Evolutionary conservation across 2,329 filamentous ascomycete genomes (phyloP).

Genomic region (Penicillium janthinellum): DNA sequence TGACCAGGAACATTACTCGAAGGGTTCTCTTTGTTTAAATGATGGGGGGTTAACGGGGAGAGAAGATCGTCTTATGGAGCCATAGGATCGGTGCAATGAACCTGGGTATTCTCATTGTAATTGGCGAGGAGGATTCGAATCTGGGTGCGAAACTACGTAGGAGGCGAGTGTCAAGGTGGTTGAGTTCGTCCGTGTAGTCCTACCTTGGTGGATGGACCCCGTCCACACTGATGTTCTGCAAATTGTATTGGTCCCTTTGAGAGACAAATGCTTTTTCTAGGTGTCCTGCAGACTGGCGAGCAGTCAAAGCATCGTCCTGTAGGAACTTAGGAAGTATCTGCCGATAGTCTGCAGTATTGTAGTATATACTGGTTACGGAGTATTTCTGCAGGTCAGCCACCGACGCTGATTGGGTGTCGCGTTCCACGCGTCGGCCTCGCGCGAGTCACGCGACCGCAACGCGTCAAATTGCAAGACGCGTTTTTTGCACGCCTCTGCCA

Average conservation of each 20-base stretch:
- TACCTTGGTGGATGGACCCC: neutral
- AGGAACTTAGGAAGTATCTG: neutral
- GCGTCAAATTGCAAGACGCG: neutral
- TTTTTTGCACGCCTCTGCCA: neutral
- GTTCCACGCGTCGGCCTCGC: conserved; percentile 11
- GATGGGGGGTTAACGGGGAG: neutral
- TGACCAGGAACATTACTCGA: neutral
- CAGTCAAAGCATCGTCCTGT: neutral
- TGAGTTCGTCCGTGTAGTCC: neutral
- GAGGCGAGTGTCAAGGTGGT: neutral
- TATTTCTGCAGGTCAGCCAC: neutral
- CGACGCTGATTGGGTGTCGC: conserved; percentile 17
- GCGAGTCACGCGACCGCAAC: conserved; percentile 1
- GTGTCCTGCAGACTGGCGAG: neutral
- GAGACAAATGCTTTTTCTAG: neutral
- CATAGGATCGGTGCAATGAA: neutral
- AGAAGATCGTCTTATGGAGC: neutral
- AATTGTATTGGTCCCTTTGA: neutral
- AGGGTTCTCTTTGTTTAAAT: neutral
- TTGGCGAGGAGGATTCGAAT: neutral
- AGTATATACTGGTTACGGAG: neutral
- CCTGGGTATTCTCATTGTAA: neutral
- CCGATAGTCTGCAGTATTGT: neutral
- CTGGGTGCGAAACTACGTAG: neutral
- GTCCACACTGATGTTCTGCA: neutral